Evolutionary conservation across 2,329 filamentous ascomycete genomes (phyloP).

Genomic region (Alternaria sp.): DNA sequence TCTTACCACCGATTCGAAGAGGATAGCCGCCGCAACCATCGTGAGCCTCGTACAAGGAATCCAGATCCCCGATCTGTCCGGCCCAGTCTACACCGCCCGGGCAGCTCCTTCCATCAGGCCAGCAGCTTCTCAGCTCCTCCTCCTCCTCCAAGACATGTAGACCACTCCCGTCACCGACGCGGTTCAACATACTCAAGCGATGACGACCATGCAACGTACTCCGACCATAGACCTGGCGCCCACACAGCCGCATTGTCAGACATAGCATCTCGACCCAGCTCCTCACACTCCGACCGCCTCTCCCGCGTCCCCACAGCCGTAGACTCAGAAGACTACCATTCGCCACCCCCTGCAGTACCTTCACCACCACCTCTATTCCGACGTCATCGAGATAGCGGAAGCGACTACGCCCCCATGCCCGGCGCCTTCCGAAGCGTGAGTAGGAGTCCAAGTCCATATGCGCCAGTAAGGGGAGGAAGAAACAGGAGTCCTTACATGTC

Average conservation of each 20-base stretch:
- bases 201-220: neutral
- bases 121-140: neutral
- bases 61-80: neutral
- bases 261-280: slow-evolving; percentile 4
- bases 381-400: neutral
- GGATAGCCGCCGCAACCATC: neutral
- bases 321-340: neutral
- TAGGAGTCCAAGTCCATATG: neutral
- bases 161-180: neutral
- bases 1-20: neutral
- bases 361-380: neutral
- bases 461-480: neutral
- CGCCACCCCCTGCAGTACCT: neutral
- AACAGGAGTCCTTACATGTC: neutral
- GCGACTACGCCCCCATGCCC: neutral
- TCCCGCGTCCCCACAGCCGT: neutral
- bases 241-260: neutral
- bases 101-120: neutral
- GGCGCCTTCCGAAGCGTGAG: neutral
- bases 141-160: neutral
- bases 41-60: neutral
- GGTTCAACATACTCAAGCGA: neutral
- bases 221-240: neutral
- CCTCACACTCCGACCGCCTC: neutral
- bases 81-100: neutral